Conservation (phyloP, 768 basidiomycete species). For the Boletus subcaerulescens region DNA sequence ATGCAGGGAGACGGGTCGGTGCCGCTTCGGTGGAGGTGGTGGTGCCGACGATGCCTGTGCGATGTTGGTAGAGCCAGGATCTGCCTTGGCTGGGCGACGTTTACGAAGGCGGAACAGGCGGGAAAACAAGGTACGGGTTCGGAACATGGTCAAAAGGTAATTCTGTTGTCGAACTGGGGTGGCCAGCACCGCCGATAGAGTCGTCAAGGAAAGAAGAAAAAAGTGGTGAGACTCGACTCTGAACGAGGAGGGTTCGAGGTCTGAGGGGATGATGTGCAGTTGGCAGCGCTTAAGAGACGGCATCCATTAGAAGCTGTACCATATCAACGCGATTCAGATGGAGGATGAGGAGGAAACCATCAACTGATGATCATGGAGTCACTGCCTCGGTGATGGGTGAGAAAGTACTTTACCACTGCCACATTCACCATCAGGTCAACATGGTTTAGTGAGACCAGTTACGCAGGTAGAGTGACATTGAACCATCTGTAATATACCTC, state of each 20-base stretch:
- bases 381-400: no score
- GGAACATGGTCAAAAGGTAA: conserved; percentile 12
- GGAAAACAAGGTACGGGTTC: conserved; percentile 15
- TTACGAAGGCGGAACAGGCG: conserved; percentile 18
- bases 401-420: no score
- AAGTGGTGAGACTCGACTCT: no score
- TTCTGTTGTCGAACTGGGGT: background rate
- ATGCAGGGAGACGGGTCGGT: background rate
- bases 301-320: conserved; percentile 1
- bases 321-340: background rate
- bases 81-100: conserved; percentile 8
- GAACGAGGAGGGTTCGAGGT: background rate
- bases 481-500: no score
- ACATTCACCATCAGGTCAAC: no score
- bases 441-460: no score
- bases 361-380: background rate
- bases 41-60: no score
- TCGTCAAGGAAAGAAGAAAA: background rate
- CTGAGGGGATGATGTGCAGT: background rate
- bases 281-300: conserved; percentile 1
- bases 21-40: background rate
- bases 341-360: no score
- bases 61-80: no score
- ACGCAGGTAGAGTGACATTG: no score
- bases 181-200: conserved; percentile 14